Base-by-base conservation (phyloP, 2,329 filamentous ascomycete genomes). In the Magnaporthiopsis incrustans region DNA sequence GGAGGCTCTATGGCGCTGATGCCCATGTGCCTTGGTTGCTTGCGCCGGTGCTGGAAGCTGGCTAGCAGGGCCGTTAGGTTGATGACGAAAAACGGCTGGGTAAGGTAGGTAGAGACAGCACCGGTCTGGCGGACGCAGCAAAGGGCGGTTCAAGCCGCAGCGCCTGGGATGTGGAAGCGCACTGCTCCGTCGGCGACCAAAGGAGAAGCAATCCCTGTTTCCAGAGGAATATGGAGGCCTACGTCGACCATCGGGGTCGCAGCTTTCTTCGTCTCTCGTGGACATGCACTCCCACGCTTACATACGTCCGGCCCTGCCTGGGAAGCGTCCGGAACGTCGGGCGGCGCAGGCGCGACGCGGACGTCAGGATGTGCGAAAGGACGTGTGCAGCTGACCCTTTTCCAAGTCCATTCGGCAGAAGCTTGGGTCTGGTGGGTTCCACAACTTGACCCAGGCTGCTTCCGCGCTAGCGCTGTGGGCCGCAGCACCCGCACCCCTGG, bases 321-420 rank as follows among this genome's bases (percentile, higher is more conserved):
- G 44, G 44, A 53, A 53, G 18, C 44, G 22, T 7, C 22, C 44
- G 44, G 18, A 22, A 53, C 44, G 44, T 53, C 44, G 44, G 38
- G 44, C 44, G 22, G 44, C 44, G 57, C 57, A 58, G 57, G 30
- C 25, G 57, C 26, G 57, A 26, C 30, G 57, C 26, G 57, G 30
- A 58, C 12, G 57, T 27, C 57, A 32, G 57, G 15, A 58, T 22
- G 26, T 35, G 44, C 14, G 3, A 11, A n/a, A 10, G 18, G 22
- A 53, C 22, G 8, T 38, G 44, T 25, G 44, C 57, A 58, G 57
- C 57, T 58, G 57, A 58, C 57, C 57, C 57, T 32, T 57, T 57
- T 25, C 57, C 38, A 44, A 18, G 38, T 18, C 56, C 56, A 5
- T 58, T 26, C n/a, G 57, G 25, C 57, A 27, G 30, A 27, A 15